These are phyloP conservation scores for Russula foetens DNA, from an alignment of 768 basidiomycete genomes.

Conservation along the genomic window DNA sequence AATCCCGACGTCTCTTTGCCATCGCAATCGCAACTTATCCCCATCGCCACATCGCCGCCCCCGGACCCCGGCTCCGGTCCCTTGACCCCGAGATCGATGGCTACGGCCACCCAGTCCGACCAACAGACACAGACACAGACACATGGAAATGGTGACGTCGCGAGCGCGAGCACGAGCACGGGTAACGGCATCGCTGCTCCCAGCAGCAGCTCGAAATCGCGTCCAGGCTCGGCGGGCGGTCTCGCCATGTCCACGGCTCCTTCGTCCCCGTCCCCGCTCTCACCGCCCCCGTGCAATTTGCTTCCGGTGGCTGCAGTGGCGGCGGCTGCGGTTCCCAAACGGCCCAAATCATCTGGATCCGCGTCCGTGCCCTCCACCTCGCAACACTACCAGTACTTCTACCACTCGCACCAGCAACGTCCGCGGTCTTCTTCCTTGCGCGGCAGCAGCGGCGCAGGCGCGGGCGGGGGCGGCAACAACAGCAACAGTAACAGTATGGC, in stretches of 20 bases:
- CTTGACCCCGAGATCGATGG: not conserved
- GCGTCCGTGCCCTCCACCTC: not conserved
- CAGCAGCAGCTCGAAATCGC: not conserved
- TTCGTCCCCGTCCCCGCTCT: not conserved
- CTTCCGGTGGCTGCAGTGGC: not conserved
- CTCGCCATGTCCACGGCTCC: not conserved
- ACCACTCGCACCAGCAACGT: too few relatives aligned
- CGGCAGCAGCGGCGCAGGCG: not conserved
- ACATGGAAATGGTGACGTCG: not conserved
- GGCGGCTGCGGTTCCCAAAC: not conserved
- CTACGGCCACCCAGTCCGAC: not conserved
- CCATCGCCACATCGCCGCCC: too few relatives aligned
- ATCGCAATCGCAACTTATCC: too few relatives aligned
- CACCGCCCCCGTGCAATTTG: not conserved
- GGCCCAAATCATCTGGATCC: not conserved
- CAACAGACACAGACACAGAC: not conserved
- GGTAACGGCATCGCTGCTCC: too few relatives aligned
- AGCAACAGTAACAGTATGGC: constrained; percentile 16
- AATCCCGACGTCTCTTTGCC: not conserved
- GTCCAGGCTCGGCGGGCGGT: not conserved
- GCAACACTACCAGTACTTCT: not conserved
- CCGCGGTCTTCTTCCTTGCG: too few relatives aligned
- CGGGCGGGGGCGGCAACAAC: not conserved
- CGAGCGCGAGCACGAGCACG: not conserved
- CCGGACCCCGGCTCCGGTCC: not conserved